Conservation (phyloP, 1,284 basidiomycete species). For the Ceratobasidium sp. region DNA sequence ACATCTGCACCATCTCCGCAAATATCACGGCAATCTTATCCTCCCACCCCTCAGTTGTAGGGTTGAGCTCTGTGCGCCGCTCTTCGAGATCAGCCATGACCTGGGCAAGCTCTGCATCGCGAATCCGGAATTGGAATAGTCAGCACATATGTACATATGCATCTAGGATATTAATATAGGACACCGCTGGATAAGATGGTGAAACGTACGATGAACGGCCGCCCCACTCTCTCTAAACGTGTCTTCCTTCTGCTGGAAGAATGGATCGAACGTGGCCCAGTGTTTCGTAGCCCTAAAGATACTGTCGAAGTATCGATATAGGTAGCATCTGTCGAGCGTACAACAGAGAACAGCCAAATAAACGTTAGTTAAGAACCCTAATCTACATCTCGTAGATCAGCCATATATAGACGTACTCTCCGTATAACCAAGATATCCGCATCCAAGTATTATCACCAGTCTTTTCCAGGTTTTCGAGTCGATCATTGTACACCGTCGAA, state of each 20-base stretch:
- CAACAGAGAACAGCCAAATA: neutral
- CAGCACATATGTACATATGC: neutral
- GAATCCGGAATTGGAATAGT: neutral
- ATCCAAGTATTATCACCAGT: conserved; percentile 85
- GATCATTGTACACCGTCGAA: conserved; percentile 78
- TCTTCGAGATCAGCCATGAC: conserved; percentile 75
- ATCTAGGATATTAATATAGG: neutral
- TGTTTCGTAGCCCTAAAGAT: conserved; percentile 78
- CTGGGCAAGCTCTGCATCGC: conserved; percentile 70
- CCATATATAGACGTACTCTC: conserved; percentile 73
- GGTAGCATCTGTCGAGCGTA: conserved; percentile 59
- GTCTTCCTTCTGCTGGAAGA: conserved; percentile 82
- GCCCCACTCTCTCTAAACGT: conserved; percentile 86
- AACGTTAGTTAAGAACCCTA: neutral
- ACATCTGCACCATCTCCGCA: conserved; percentile 89
- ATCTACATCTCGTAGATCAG: conserved; percentile 55
- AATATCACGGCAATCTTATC: conserved; percentile 76
- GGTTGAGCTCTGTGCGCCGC: conserved; percentile 53
- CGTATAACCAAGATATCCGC: conserved; percentile 91
- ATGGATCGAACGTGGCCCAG: conserved; percentile 90
- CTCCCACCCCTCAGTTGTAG: conserved; percentile 61
- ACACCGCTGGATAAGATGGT: neutral
- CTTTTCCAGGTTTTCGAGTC: conserved; percentile 68
- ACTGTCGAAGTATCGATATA: conserved; percentile 86
- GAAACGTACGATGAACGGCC: conserved; percentile 77